Evolutionary conservation across 768 basidiomycete species (phyloP).

Genomic region (Coprinellus micaceus): DNA sequence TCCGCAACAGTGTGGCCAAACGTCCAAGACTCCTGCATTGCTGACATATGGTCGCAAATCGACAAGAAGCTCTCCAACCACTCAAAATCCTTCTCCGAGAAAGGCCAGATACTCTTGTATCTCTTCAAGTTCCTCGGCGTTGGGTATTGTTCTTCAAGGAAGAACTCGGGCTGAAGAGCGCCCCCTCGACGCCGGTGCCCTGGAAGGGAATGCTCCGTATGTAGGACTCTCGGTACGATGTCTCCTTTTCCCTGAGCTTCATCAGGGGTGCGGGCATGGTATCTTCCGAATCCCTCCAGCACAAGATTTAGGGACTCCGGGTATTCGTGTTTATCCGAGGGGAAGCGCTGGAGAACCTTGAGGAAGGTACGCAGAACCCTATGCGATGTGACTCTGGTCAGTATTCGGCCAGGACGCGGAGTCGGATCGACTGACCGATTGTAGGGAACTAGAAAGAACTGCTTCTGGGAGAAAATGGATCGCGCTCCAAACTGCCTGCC

Average conservation of each 20-base stretch:
- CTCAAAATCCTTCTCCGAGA: constrained; percentile 19
- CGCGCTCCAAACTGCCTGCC: constrained; percentile 11
- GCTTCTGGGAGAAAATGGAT: constrained; percentile 14
- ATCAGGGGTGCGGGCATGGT: constrained; percentile 1
- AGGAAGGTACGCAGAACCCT: constrained; percentile 21
- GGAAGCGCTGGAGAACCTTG: constrained; percentile 19
- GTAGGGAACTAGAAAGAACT: constrained; percentile 23
- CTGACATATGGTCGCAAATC: constrained; percentile 19
- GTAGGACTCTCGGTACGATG: constrained; percentile 1
- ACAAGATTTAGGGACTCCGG: constrained; percentile 13
- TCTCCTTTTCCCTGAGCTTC: neutral
- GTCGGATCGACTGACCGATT: constrained; percentile 10
- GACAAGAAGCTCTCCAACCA: constrained; percentile 25
- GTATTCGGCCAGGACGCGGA: neutral
- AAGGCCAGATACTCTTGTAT: constrained; percentile 11
- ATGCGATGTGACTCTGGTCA: neutral
- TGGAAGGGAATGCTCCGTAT: constrained; percentile 16
- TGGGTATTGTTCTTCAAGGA: constrained; percentile 4
- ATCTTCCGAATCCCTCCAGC: constrained; percentile 12
- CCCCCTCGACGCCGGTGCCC: neutral
- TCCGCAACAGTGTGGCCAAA: constrained; percentile 18
- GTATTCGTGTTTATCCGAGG: constrained; percentile 11
- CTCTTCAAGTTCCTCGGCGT: constrained; percentile 3
- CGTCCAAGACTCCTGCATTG: constrained; percentile 20
- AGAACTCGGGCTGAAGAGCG: constrained; percentile 11